These are phyloP conservation scores for Hysterium pulicare DNA, from an alignment of 2,329 filamentous ascomycete species.

Conservation along the genomic window DNA sequence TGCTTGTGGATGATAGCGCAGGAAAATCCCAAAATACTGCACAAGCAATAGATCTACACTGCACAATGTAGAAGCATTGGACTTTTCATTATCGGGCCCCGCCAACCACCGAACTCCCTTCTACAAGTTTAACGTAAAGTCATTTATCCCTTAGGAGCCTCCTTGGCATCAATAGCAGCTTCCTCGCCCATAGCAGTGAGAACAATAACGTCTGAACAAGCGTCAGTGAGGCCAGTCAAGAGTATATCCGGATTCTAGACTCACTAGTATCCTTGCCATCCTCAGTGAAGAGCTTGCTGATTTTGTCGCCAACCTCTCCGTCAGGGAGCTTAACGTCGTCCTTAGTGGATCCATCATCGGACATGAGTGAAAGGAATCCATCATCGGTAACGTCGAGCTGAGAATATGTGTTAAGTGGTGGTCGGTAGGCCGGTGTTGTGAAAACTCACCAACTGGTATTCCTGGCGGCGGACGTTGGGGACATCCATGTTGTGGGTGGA, in stretches of 20 bases:
- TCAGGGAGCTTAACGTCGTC: conserved; percentile 94
- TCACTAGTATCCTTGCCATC: conserved; percentile 94
- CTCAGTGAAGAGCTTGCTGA: conserved; percentile 70
- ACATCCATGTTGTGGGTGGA: conserved; percentile 98
- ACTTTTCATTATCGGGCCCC: conserved; percentile 19
- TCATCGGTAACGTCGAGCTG: conserved; percentile 93
- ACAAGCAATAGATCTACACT: conserved; percentile 24
- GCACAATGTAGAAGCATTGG: conserved; percentile 18
- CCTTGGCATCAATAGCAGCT: conserved; percentile 88
- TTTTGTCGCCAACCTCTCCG: conserved; percentile 82
- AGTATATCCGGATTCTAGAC: conserved; percentile 38
- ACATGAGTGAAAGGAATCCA: conserved; percentile 91
- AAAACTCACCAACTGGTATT: conserved; percentile 86
- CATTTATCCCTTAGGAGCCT: conserved; percentile 61
- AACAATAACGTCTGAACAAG: conserved; percentile 74
- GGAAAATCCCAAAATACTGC: conserved; percentile 27
- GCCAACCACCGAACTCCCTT: conserved; percentile 24
- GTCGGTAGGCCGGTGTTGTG: conserved; percentile 1
- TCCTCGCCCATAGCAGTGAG: conserved; percentile 97
- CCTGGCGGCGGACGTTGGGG: conserved; percentile 83
- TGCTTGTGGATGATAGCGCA: conserved; percentile 29
- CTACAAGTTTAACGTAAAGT: conserved; percentile 19
- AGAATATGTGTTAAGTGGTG: conserved; percentile 16
- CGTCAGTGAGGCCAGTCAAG: conserved; percentile 14
- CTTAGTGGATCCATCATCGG: conserved; percentile 80